Percentiles rank a stretch among this genome's conserved stretches.
Evolutionary conservation across 2,329 filamentous ascomycete species (phyloP).

Genomic region (Zasmidium cellare): DNA sequence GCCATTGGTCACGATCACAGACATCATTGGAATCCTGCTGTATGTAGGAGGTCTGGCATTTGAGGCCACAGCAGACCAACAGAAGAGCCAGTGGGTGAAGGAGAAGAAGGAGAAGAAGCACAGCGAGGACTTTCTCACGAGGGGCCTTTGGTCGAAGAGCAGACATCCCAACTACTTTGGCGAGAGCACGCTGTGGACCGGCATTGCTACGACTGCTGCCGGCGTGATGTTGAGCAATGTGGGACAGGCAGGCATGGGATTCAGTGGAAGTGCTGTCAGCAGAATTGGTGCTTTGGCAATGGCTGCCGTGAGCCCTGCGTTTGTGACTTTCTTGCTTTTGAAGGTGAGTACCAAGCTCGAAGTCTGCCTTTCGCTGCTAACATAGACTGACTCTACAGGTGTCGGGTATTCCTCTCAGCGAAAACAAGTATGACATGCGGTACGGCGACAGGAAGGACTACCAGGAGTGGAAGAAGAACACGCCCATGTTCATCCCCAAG

Average conservation of each 20-base stretch:
- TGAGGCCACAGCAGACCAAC: slow-evolving; percentile 63
- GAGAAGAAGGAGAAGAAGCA: slow-evolving; percentile 66
- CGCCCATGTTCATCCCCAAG: slow-evolving; percentile 65
- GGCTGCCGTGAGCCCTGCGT: slow-evolving; percentile 62
- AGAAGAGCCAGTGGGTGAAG: slow-evolving; percentile 63
- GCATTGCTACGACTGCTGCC: slow-evolving; percentile 61
- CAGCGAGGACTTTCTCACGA: slow-evolving; percentile 65
- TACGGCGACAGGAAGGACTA: slow-evolving; percentile 67
- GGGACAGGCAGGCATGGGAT: slow-evolving; percentile 58
- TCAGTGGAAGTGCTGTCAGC: slow-evolving; percentile 47
- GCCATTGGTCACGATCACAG: slow-evolving; percentile 52
- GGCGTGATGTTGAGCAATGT: slow-evolving; percentile 55
- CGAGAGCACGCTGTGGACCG: slow-evolving; percentile 69
- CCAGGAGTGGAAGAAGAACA: slow-evolving; percentile 66
- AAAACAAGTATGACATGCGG: slow-evolving; percentile 66
- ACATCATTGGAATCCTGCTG: slow-evolving; percentile 58
- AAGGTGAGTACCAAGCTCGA: slow-evolving; percentile 50
- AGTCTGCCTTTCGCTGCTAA: slow-evolving; percentile 6
- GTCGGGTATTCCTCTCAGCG: slow-evolving; percentile 63
- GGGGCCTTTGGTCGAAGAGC: slow-evolving; percentile 61
- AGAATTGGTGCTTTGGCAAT: slow-evolving; percentile 50
- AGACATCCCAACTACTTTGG: slow-evolving; percentile 72
- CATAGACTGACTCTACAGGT: slow-evolving; percentile 30
- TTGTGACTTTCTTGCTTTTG: slow-evolving; percentile 62
- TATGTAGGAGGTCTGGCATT: slow-evolving; percentile 61